phyloP scores from a whole-genome alignment of 2,329 filamentous ascomycete genomes.

The Aspergillus awamori region DNA sequence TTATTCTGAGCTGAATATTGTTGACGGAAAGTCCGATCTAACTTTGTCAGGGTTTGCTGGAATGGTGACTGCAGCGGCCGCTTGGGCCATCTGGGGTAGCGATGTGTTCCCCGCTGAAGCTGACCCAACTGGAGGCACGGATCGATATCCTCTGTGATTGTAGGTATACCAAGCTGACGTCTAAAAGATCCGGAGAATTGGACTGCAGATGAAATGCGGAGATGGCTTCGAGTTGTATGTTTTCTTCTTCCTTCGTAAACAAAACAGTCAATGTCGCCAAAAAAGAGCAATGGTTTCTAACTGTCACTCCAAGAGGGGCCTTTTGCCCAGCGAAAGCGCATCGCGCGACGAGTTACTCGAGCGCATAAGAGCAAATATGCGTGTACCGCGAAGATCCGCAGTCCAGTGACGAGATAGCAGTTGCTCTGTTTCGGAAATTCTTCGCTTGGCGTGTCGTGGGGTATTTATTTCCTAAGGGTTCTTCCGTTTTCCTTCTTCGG shows the following conservation, averaged over 20 bases:
- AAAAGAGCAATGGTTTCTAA: constrained; percentile 8
- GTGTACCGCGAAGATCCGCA: constrained; percentile 41
- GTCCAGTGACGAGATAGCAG: neutral
- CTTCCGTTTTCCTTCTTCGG: neutral
- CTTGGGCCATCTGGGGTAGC: constrained; percentile 82
- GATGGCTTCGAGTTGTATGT: constrained; percentile 79
- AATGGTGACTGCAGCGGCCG: constrained; percentile 76
- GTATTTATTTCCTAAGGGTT: constrained; percentile 2
- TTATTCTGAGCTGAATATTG: constrained; percentile 5
- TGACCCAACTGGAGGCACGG: constrained; percentile 75
- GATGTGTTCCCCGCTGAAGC: constrained; percentile 76
- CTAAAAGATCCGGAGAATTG: constrained; percentile 65
- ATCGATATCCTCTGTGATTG: neutral
- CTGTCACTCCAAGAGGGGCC: constrained; percentile 57
- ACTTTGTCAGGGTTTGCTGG: constrained; percentile 70
- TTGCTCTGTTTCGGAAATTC: neutral
- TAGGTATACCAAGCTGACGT: constrained; percentile 14
- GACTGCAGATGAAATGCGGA: constrained; percentile 76
- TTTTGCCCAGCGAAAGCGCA: constrained; percentile 62
- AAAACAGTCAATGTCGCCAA: neutral
- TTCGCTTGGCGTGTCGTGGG: neutral
- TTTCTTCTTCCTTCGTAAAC: neutral
- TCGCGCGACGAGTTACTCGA: constrained; percentile 68
- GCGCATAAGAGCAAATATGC: constrained; percentile 69
- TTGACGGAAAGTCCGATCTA: constrained; percentile 15